A percentile compares a stretch with the other conserved stretches of the same genome.
Evolutionary conservation across 176 grass and related monocot genomes (phyloP).

Genomic region (Alloteropsis semialata): DNA sequence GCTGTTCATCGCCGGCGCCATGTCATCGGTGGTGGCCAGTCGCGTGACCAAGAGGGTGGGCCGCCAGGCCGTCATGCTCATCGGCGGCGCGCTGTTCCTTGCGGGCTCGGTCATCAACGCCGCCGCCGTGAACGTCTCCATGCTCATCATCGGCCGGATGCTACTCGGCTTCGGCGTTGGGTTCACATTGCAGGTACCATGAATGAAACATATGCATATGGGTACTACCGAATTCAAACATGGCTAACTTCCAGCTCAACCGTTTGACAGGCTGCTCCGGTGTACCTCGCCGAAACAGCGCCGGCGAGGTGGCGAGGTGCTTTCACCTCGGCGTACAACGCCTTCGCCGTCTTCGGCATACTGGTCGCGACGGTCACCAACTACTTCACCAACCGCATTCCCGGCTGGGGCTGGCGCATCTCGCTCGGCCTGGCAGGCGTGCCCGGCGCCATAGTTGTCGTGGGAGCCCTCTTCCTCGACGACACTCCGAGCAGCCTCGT

Average conservation of each 20-base stretch:
- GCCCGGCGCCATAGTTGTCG: too few relatives aligned
- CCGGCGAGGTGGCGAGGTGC: constrained; percentile 69
- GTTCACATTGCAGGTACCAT: constrained; percentile 46
- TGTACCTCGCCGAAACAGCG: constrained; percentile 75
- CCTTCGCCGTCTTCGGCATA: too few relatives aligned
- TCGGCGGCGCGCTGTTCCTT: constrained; percentile 54
- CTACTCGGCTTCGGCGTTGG: constrained; percentile 66
- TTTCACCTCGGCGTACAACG: too few relatives aligned
- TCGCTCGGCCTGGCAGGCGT: too few relatives aligned
- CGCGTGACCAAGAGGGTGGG: constrained; percentile 38
- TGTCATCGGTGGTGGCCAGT: constrained; percentile 43
- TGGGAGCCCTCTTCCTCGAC: too few relatives aligned
- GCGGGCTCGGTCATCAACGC: constrained; percentile 35
- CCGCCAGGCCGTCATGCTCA: constrained; percentile 44
- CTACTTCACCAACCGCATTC: too few relatives aligned
- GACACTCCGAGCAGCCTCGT: too few relatives aligned
- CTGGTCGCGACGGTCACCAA: too few relatives aligned
- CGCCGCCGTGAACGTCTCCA: constrained; percentile 44
- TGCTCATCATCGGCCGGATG: constrained; percentile 61
- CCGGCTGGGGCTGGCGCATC: too few relatives aligned
- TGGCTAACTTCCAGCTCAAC: too few relatives aligned
- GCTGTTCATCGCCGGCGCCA: constrained; percentile 48
- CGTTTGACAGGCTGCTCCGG: constrained; percentile 39
- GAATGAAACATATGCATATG: too few relatives aligned
- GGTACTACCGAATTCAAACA: too few relatives aligned